Evolutionary conservation across 345 rosid genomes (phyloP).

Genomic region (Dipteronia sinensis): DNA sequence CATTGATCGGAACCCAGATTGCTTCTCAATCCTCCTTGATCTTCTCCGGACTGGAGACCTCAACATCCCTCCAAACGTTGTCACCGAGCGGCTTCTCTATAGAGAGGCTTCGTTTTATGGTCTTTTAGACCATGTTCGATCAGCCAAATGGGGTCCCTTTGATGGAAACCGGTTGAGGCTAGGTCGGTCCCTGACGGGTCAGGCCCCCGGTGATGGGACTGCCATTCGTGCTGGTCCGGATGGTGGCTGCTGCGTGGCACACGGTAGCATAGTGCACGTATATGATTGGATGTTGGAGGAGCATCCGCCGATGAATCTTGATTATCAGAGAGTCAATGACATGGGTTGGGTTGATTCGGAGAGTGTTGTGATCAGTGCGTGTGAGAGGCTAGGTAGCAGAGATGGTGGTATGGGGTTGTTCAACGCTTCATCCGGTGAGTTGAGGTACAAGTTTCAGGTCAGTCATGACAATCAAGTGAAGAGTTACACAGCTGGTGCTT

Average conservation of each 20-base stretch:
- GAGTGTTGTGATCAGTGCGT: conserved; percentile 65
- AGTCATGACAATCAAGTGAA: conserved; percentile 68
- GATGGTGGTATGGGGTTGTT: conserved; percentile 98
- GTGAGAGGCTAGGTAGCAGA: conserved; percentile 76
- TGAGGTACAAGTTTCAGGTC: conserved; percentile 75
- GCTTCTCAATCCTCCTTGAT: conserved; percentile 88
- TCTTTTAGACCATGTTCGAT: conserved; percentile 66
- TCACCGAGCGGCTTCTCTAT: conserved; percentile 72
- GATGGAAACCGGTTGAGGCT: conserved; percentile 78
- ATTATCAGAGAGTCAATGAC: conserved; percentile 90
- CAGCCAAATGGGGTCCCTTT: conserved; percentile 82
- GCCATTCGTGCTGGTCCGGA: conserved; percentile 92
- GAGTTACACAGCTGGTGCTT: conserved; percentile 89
- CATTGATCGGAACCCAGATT: conserved; percentile 89
- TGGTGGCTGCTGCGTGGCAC: conserved; percentile 95
- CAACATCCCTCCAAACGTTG: conserved; percentile 51
- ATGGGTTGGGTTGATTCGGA: conserved; percentile 76
- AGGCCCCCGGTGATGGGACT: conserved; percentile 94
- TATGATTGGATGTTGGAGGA: conserved; percentile 92
- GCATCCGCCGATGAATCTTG: conserved; percentile 72
- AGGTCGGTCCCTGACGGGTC: conserved; percentile 62
- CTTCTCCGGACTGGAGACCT: conserved; percentile 98
- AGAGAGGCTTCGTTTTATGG: conserved; percentile 90
- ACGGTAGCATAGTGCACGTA: conserved; percentile 87
- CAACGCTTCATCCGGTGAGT: conserved; percentile 66